A percentile compares a stretch with the other conserved stretches of the same genome.
These are phyloP conservation scores for Fusarium sp. DNA, from an alignment of 2,329 filamentous ascomycete species.

Conservation along the genomic window DNA sequence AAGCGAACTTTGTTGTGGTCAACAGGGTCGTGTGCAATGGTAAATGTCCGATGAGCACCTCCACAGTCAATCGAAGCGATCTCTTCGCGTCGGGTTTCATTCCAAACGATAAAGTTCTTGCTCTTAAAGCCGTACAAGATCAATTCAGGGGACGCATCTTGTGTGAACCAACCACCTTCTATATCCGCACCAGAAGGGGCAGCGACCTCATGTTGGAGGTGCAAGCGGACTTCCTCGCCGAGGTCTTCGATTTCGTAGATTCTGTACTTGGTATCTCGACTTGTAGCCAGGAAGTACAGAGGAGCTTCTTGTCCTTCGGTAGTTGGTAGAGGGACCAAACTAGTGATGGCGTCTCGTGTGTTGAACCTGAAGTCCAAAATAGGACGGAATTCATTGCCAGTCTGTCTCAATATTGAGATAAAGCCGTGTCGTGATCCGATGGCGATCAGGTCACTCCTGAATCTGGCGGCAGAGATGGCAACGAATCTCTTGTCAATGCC, in stretches of 20 bases:
- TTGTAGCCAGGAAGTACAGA: slow-evolving; percentile 73
- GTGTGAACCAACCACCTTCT: slow-evolving; percentile 73
- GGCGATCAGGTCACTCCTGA: slow-evolving; percentile 56
- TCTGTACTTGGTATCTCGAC: slow-evolving; percentile 80
- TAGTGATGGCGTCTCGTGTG: slow-evolving; percentile 74
- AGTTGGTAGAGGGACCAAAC: slow-evolving; percentile 63
- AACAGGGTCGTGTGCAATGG: slow-evolving; percentile 51
- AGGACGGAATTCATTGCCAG: slow-evolving; percentile 44
- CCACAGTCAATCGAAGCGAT: slow-evolving; percentile 82
- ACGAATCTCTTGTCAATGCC: slow-evolving; percentile 62
- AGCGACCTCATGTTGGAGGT: slow-evolving; percentile 72
- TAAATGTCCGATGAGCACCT: slow-evolving; percentile 83
- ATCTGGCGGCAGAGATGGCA: slow-evolving; percentile 58
- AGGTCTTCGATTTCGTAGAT: slow-evolving; percentile 62
- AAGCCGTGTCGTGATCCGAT: slow-evolving; percentile 66
- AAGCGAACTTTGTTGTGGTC: slow-evolving; percentile 60
- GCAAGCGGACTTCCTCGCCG: slow-evolving; percentile 45
- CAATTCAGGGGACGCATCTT: slow-evolving; percentile 61
- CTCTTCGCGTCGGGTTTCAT: slow-evolving; percentile 76
- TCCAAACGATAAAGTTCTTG: slow-evolving; percentile 83
- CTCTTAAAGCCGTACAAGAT: slow-evolving; percentile 84
- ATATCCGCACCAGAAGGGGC: slow-evolving; percentile 81
- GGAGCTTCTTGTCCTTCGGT: slow-evolving; percentile 27
- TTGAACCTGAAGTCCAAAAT: slow-evolving; percentile 53
- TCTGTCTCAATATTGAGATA: slow-evolving; percentile 51